Evolutionary conservation across 306 rosid species (phyloP).

Genomic region (Glycine latifolia): DNA sequence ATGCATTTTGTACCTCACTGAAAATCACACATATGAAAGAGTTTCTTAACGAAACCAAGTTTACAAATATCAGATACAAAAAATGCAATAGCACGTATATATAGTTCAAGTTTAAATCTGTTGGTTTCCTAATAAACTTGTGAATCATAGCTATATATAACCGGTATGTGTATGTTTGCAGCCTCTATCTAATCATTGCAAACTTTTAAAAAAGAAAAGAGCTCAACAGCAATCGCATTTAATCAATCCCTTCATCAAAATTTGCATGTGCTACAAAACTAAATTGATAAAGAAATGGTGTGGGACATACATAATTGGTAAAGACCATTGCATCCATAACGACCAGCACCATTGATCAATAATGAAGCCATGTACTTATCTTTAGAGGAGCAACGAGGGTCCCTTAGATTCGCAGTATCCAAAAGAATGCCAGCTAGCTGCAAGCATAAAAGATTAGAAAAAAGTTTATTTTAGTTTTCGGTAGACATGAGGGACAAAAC

Average conservation of each 20-base stretch:
- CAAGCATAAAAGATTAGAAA: conserved; percentile 35
- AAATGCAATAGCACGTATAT: background rate
- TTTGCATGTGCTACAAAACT: conserved; percentile 4
- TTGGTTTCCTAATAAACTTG: background rate
- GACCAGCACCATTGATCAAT: conserved; percentile 87
- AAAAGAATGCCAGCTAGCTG: conserved; percentile 83
- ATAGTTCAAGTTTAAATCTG: background rate
- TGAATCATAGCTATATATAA: background rate
- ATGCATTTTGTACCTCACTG: conserved; percentile 83
- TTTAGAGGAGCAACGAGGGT: conserved; percentile 63
- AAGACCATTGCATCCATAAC: conserved; percentile 81
- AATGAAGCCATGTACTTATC: conserved; percentile 84
- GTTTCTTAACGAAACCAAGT: background rate
- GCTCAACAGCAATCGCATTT: too few species aligned
- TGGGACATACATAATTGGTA: conserved; percentile 68
- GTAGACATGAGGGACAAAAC: background rate
- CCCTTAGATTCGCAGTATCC: conserved; percentile 69
- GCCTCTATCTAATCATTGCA: background rate
- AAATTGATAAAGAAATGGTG: conserved; percentile 35
- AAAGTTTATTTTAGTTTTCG: background rate
- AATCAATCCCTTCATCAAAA: background rate
- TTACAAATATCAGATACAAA: background rate
- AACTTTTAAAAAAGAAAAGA: too few species aligned
- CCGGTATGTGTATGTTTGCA: background rate
- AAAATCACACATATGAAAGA: background rate